Conservation (phyloP, 768 basidiomycete genomes). For the Tulasnella sp. region DNA sequence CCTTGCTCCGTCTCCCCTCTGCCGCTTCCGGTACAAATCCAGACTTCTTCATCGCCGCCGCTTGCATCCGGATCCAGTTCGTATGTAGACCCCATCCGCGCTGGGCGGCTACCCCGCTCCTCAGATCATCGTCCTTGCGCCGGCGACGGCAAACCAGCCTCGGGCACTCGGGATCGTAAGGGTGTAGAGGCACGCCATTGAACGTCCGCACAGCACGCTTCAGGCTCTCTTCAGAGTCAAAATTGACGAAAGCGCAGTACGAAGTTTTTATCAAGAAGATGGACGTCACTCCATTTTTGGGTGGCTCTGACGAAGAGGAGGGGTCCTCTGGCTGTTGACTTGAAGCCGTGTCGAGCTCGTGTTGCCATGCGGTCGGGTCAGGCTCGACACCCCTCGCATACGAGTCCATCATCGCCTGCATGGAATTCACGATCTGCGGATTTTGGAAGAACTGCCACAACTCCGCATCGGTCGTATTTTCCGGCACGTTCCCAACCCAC, state of each 20-base stretch:
- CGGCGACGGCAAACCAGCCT: constrained; percentile 75
- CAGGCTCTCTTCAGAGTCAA: constrained; percentile 49
- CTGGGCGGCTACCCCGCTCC: constrained; percentile 85
- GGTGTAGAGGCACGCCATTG: constrained; percentile 59
- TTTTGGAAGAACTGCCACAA: constrained; percentile 73
- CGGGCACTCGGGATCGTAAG: constrained; percentile 60
- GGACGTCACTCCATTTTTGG: constrained; percentile 54
- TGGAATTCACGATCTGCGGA: constrained; percentile 8
- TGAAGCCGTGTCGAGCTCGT: neutral
- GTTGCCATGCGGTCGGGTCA: neutral
- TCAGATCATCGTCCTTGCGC: constrained; percentile 70
- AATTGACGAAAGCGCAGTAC: constrained; percentile 91
- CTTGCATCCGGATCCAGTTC: constrained; percentile 56
- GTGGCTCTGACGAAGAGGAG: neutral
- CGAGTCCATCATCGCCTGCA: neutral
- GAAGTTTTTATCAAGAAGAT: constrained; percentile 94
- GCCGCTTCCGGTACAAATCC: neutral
- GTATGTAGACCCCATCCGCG: constrained; percentile 75
- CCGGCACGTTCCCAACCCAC: constrained; percentile 92
- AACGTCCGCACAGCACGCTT: constrained; percentile 57
- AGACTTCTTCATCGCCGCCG: constrained; percentile 32
- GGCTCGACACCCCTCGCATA: neutral
- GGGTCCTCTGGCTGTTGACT: neutral
- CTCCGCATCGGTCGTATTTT: constrained; percentile 73
- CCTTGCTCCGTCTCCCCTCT: constrained; percentile 15